Evolutionary conservation across 108 stramenopile genomes (phyloP).

Genomic region (Poteriospumella lacustris): DNA sequence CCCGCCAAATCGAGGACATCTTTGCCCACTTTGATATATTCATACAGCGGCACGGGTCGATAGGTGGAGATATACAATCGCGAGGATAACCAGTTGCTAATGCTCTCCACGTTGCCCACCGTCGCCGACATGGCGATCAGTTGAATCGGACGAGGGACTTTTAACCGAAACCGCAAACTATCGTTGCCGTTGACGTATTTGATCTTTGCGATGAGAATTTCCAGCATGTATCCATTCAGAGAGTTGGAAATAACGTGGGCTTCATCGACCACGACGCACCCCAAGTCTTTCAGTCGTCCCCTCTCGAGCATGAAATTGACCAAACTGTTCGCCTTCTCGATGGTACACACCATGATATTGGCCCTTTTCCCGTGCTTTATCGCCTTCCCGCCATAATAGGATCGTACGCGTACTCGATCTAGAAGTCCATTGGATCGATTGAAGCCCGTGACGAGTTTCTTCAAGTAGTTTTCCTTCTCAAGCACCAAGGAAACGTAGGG

Average conservation of each 20-base stretch:
- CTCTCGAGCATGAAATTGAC: constrained; percentile 34
- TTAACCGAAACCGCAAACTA: not conserved
- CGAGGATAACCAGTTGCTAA: constrained; percentile 46
- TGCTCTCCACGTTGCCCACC: constrained; percentile 41
- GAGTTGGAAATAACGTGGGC: constrained; percentile 43
- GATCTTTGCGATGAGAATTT: constrained; percentile 38
- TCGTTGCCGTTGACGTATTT: not conserved
- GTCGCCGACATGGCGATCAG: constrained; percentile 49
- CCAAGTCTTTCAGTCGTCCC: constrained; percentile 30
- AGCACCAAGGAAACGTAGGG: constrained; percentile 50
- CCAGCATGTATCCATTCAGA: constrained; percentile 37
- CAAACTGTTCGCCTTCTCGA: constrained; percentile 48
- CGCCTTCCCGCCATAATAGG: constrained; percentile 37
- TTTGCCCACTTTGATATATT: constrained; percentile 24
- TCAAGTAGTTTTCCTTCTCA: constrained; percentile 47
- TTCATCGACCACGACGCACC: constrained; percentile 44
- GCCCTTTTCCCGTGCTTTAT: constrained; percentile 11
- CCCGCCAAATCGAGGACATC: constrained; percentile 3
- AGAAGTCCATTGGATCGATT: constrained; percentile 34
- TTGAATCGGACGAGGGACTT: constrained; percentile 6
- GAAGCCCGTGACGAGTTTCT: constrained; percentile 39
- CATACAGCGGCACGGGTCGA: constrained; percentile 48
- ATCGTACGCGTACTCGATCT: constrained; percentile 34
- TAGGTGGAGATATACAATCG: constrained; percentile 40
- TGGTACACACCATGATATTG: constrained; percentile 42